Base-by-base conservation (phyloP, 352 stramenopile genomes). In the Phytopythium boreale region DNA sequence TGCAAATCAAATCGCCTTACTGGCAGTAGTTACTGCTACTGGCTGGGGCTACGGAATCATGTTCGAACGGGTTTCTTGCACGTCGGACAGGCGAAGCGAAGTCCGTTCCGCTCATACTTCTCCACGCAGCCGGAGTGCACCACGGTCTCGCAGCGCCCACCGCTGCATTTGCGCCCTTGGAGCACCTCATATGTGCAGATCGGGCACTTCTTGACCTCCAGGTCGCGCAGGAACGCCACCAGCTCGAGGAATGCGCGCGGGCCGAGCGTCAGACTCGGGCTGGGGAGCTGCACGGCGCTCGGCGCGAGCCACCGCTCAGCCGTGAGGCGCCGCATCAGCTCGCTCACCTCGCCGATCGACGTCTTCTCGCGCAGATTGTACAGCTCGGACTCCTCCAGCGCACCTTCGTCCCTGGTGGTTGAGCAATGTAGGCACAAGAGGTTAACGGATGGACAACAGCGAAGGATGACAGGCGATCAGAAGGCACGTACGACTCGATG, bases 101-200 rank as follows among this genome's bases (percentile, higher is more conserved):
- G 70, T 29, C 77, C 80, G 62, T 81, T 86, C 39, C 76, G 76
- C 60, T 88, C 75, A 64, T 76, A 92, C 55, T 83, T 82, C 34
- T 82, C 78, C n/a, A 92, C 67, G 60, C 84, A 92, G 29, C 62
- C 72, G 44, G 69, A 46, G 62, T 92, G 84, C 39, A 82, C 57
- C 37, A 83, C 57, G 17, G 69, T 88, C 3, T 77, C 64, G 52
- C 84, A 93, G 20, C 62, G 62, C 1, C 49, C 49, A 1, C 41
- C 64, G 46, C 47, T 62, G 59, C 84, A 93, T 29, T 47, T 69
- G 0, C 72, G 67, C 17, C 84, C 86, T 50, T 92, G 86, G 22
- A 95, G 68, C 70, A 92, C 71, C 64, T 93, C 84, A 51, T 80
- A 89, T 65, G 79, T 71, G 59, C 86, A 95, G 61, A 95, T 92